phyloP scores from a whole-genome alignment of 202 grass and related monocot genomes.

The Hordeum pubiflorum region DNA sequence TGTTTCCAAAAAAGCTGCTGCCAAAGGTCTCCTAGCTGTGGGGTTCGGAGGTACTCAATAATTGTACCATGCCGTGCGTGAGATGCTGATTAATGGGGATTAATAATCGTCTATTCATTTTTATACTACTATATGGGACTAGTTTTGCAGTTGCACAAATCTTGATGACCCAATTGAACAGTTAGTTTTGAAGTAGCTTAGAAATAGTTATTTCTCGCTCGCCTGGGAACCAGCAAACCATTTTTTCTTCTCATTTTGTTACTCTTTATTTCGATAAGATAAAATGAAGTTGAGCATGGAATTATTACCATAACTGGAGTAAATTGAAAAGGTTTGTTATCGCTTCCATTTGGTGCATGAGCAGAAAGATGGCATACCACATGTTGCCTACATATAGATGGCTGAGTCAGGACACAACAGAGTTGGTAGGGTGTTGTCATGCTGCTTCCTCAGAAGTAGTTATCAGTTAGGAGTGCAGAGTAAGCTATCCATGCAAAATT shows the following conservation, averaged over 20 bases:
- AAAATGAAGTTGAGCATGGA: not conserved
- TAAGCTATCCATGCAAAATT: slow-evolving; percentile 17
- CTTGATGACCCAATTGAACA: too few relatives aligned
- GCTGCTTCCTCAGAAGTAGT: slow-evolving; percentile 11
- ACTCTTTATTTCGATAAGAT: not conserved
- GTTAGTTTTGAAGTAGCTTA: too few relatives aligned
- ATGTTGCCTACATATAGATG: not conserved
- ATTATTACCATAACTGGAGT: not conserved
- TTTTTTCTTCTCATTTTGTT: not conserved
- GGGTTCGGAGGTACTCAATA: not conserved
- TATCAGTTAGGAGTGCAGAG: not conserved
- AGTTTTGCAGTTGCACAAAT: too few relatives aligned
- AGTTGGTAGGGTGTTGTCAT: slow-evolving; percentile 9
- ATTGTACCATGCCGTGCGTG: not conserved
- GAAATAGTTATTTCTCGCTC: too few relatives aligned
- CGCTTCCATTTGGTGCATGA: not conserved
- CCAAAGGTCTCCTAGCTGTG: not conserved
- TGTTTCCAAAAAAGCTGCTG: not conserved
- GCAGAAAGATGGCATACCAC: not conserved
- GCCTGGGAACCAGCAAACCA: too few relatives aligned
- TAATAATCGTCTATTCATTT: not conserved
- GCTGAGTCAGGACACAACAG: not conserved
- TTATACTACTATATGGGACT: not conserved
- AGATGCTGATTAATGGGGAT: not conserved
- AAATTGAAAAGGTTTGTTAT: not conserved